Conservation (phyloP, 805 yeast species). For the Sporopachydermia lactativora region DNA sequence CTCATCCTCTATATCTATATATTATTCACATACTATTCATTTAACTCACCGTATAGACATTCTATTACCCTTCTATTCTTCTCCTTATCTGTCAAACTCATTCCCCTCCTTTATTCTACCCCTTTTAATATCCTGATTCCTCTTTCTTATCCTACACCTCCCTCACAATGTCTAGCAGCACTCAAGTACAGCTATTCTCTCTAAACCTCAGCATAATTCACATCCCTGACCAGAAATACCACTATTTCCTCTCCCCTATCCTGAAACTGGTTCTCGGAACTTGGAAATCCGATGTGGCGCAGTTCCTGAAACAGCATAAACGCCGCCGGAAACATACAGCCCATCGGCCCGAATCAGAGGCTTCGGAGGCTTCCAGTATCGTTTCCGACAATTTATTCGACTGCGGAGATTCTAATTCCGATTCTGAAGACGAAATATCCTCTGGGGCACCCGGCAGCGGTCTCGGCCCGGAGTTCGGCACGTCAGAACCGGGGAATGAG, state of each 20-base stretch:
- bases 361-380: constrained; percentile 8
- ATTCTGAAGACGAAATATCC: not conserved
- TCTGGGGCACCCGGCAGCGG: too few species aligned
- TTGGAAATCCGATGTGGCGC: constrained; percentile 20
- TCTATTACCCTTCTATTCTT: constrained; percentile 2
- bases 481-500: too few species aligned
- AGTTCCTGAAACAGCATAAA: constrained; percentile 20
- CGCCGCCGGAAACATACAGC: constrained; percentile 10
- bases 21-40: too few species aligned
- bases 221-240: constrained; percentile 35
- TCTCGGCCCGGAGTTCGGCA: too few species aligned
- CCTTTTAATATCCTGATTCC: not conserved
- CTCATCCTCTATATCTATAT: too few species aligned
- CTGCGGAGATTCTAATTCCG: not conserved
- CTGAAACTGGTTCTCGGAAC: constrained; percentile 23
- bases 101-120: not conserved
- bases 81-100: not conserved
- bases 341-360: constrained; percentile 9
- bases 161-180: constrained; percentile 20
- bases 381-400: constrained; percentile 4
- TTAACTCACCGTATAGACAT: too few species aligned
- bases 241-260: constrained; percentile 41
- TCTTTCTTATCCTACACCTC: too few species aligned
- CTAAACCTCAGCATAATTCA: constrained; percentile 35
- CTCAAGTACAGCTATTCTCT: constrained; percentile 34